Evolutionary conservation across 169 alveolate genomes (phyloP), one percentile per base, ranked within the genome.

Genomic region (Cryptosporidium ubiquitum): DNA sequence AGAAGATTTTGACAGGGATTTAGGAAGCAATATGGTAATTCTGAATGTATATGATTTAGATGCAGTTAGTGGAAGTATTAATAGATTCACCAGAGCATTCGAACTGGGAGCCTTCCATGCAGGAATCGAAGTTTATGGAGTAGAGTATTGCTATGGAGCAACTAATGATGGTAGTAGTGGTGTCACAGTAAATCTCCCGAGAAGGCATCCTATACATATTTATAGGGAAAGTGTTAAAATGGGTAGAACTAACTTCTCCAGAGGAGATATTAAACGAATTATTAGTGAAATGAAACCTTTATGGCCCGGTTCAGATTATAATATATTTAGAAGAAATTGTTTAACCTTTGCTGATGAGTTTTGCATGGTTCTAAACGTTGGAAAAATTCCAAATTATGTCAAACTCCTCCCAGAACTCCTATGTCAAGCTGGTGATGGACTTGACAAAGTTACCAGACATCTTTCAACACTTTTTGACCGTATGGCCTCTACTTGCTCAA

Each of bases 81-180:
- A 85, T 37, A 52, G 69, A 33, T 74, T 85, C 16, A 85, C 85
- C 5, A 44, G 92, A 10, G 84, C 52, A 44, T 85, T 85, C 16
- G 85, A 74, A 47, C 40, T 74, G 60, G 92, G 92, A 3, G 92
- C 92, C 14, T 85, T 85, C 39, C 92, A 85, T 58, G 92, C 86
- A 26, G 92, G 92, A 10, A 70, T 85, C 39, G 92, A 85, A 39
- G 73, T 85, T 9, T 85, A 85, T 57, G 92, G 92, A 16, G 85
- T 73, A 23, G 92, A 85, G 44, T 85, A 84, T 44, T 73, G 92
- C n/a, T 85, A 35, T 71, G 92, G 92, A 40, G 68, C 74, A 35
- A 85, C 92, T 4, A 85, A 60, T 69, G 86, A 85, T 69, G 89
- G 84, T 23, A 84, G 85, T 39, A 85, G 51, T 31, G 91, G 85